Evolutionary conservation across 192 early-diverging fungal species (phyloP).

Genomic region (Backusella luteola): DNA sequence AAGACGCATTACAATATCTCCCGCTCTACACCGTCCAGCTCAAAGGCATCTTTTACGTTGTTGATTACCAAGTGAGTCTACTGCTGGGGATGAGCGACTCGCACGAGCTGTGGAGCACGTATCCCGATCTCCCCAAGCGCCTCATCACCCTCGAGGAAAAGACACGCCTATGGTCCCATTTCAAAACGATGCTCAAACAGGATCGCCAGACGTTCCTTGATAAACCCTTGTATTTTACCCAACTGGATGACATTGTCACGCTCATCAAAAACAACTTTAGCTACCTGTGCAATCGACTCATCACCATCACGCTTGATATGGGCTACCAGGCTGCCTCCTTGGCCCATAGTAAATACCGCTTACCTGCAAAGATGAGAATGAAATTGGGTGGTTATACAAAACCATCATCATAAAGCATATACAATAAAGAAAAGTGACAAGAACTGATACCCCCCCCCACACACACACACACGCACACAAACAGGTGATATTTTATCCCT

Average conservation of each 20-base stretch:
- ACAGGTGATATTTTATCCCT: not conserved
- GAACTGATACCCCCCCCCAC: not conserved
- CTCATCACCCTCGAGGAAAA: conserved; percentile 55
- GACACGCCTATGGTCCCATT: conserved; percentile 65
- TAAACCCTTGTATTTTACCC: conserved; percentile 61
- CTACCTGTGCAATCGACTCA: conserved; percentile 59
- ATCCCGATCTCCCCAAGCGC: conserved; percentile 55
- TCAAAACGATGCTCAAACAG: conserved; percentile 61
- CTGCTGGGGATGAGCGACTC: conserved; percentile 50
- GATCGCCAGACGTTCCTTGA: conserved; percentile 63
- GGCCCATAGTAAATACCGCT: not conserved
- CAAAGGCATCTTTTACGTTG: conserved; percentile 58
- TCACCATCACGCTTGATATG: conserved; percentile 67
- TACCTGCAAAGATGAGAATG: conserved; percentile 33
- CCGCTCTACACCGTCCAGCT: conserved; percentile 71
- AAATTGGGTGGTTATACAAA: conserved; percentile 21
- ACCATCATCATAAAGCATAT: not conserved
- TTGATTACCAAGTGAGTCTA: conserved; percentile 65
- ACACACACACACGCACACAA: not conserved
- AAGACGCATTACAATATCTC: conserved; percentile 53
- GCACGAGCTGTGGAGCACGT: conserved; percentile 50
- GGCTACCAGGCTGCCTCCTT: conserved; percentile 30
- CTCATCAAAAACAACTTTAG: conserved; percentile 62
- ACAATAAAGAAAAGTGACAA: not conserved
- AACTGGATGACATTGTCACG: conserved; percentile 60